Evolutionary conservation across 139 green algal genomes (phyloP), one percentile per base, ranked within the genome.

Genomic region (Parachlorella kessleri): DNA sequence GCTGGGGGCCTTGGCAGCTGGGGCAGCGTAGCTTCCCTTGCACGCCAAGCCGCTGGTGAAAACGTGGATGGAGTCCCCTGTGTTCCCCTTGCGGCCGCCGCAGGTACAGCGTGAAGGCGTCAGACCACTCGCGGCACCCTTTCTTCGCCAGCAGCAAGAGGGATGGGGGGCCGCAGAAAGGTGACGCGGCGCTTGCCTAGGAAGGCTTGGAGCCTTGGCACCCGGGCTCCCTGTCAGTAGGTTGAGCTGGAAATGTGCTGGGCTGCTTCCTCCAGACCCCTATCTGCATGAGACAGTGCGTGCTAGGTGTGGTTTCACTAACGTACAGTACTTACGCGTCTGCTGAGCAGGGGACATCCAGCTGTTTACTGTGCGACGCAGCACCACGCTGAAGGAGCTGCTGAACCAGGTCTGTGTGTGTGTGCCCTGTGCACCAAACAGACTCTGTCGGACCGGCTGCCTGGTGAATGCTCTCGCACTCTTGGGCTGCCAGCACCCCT

Each of bases 301-400:
- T n/a, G n/a, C n/a, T n/a, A n/a, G n/a, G n/a, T n/a, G n/a, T n/a
- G n/a, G n/a, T n/a, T n/a, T n/a, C n/a, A n/a, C n/a, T n/a, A n/a
- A n/a, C n/a, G n/a, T n/a, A n/a, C n/a, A n/a, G n/a, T n/a, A n/a
- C n/a, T n/a, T n/a, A n/a, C n/a, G n/a, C n/a, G n/a, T n/a, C n/a
- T n/a, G n/a, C n/a, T n/a, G n/a, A n/a, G n/a, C 48, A 59, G 48
- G 48, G 48, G 77, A 86, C 75, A 86, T 86, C 71, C 55, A 80
- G 48, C 66, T 86, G 26, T 83, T 78, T 63, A 80, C 76, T 3
- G 59, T 80, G 4, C 55, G 35, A 32, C 23, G 6, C 4, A 28
- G 36, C 26, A 75, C 81, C 2, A 69, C 59, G 30, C 64, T 86
- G 32, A 28, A 28, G 24, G 32, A 79, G 38, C 30, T 78, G 40